Conservation (phyloP, 176 grass and related monocot species). For the Leersia perrieri region DNA sequence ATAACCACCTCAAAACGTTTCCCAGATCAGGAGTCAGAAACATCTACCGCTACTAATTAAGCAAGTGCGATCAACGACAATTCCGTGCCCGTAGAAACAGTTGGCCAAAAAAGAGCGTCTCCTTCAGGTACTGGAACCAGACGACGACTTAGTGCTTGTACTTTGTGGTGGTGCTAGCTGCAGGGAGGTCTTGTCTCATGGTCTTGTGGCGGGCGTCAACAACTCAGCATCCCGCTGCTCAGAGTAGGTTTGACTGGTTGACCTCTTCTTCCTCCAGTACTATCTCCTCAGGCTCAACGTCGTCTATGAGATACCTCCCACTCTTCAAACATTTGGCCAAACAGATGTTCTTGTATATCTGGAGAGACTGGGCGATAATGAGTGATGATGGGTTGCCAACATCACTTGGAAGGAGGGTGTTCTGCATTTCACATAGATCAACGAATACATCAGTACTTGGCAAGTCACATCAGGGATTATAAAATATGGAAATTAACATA, state of each 20-base stretch:
- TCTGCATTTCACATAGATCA: constrained; percentile 37
- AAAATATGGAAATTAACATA: background rate
- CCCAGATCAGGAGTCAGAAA: constrained; percentile 6
- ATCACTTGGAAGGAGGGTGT: constrained; percentile 61
- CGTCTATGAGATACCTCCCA: constrained; percentile 11
- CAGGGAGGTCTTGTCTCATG: background rate
- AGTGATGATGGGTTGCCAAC: constrained; percentile 59
- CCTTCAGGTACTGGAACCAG: no score
- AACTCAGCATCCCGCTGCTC: constrained; percentile 10
- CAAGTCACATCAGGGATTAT: background rate
- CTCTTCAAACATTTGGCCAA: constrained; percentile 11
- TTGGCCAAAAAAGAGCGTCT: no score
- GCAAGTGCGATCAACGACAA: no score
- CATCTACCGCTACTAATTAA: background rate
- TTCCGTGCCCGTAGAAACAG: no score
- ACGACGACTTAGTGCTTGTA: no score
- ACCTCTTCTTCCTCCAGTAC: background rate
- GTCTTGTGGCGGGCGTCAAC: background rate
- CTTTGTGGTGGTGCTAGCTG: constrained; percentile 5
- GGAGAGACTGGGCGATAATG: constrained; percentile 70
- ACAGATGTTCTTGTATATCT: constrained; percentile 64
- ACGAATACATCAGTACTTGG: background rate
- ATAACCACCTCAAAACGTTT: constrained; percentile 12
- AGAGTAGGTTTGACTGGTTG: background rate
- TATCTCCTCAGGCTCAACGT: constrained; percentile 25